A percentile compares a stretch with the other conserved stretches of the same genome.
These are phyloP conservation scores for Medicago arabica DNA, from an alignment of 306 rosid genomes.

Conservation along the genomic window DNA sequence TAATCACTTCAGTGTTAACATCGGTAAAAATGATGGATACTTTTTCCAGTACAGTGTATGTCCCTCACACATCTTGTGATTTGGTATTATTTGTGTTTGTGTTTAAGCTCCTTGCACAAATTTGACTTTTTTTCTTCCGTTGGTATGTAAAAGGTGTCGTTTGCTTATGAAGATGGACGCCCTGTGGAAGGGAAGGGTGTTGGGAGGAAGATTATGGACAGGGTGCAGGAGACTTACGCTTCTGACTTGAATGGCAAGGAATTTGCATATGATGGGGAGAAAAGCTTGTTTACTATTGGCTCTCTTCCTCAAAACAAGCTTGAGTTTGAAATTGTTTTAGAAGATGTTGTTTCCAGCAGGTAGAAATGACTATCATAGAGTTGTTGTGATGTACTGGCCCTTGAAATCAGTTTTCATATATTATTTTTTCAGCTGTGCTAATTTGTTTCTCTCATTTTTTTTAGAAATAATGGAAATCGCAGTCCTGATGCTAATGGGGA, in stretches of 20 bases:
- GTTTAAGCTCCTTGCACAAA: not conserved
- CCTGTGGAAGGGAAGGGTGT: constrained; percentile 86
- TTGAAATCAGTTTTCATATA: constrained; percentile 9
- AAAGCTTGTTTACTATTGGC: constrained; percentile 87
- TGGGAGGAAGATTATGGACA: constrained; percentile 84
- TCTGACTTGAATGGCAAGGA: constrained; percentile 75
- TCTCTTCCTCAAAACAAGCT: constrained; percentile 87
- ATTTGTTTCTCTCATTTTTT: constrained; percentile 16
- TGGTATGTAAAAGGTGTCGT: constrained; percentile 57
- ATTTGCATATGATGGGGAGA: constrained; percentile 95
- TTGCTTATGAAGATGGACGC: constrained; percentile 85
- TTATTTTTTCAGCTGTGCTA: constrained; percentile 1
- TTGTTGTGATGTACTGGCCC: constrained; percentile 34
- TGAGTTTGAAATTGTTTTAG: constrained; percentile 79
- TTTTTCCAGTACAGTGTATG: constrained; percentile 93
- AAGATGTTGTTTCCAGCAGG: constrained; percentile 72
- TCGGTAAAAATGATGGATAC: constrained; percentile 60
- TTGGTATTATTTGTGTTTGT: not conserved
- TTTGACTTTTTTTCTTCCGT: constrained; percentile 4
- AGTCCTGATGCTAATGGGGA: constrained; percentile 69
- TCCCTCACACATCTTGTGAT: not conserved
- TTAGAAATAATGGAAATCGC: constrained; percentile 71
- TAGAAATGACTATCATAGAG: constrained; percentile 24
- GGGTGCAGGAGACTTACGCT: constrained; percentile 75
- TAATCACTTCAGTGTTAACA: constrained; percentile 83